Percentiles rank a stretch among this genome's conserved stretches.
These are phyloP conservation scores for Neoboletus magnificus DNA, from an alignment of 768 basidiomycete species.

Conservation along the genomic window DNA sequence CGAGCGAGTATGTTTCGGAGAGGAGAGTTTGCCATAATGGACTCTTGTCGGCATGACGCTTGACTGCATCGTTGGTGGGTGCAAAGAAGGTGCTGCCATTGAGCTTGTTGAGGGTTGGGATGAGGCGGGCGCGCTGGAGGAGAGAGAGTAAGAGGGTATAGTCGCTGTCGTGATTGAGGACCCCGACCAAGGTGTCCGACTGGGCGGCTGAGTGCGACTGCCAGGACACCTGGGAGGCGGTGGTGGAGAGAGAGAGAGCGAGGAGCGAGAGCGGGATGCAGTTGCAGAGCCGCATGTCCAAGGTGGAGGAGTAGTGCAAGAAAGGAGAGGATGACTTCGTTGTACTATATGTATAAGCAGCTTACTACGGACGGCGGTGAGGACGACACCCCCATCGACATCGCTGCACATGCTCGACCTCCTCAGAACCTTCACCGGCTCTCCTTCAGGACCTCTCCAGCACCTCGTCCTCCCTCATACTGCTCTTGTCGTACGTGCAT, in stretches of 20 bases:
- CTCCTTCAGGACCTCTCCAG: conserved; percentile 53
- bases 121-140: conserved; percentile 79
- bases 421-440: conserved; percentile 43
- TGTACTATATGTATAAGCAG: conserved; percentile 5
- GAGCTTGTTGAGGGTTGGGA: conserved; percentile 89
- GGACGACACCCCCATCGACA: neutral
- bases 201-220: conserved; percentile 18
- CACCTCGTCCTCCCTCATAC: conserved; percentile 55
- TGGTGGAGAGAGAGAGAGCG: conserved; percentile 10
- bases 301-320: neutral
- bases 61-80: conserved; percentile 89
- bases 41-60: conserved; percentile 39
- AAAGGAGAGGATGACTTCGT: neutral
- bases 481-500: conserved; percentile 55
- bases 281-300: conserved; percentile 32
- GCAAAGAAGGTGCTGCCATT: conserved; percentile 86
- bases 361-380: neutral
- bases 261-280: conserved; percentile 37
- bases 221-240: conserved; percentile 25
- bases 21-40: conserved; percentile 32
- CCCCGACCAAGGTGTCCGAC: conserved; percentile 71
- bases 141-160: conserved; percentile 73
- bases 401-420: conserved; percentile 44
- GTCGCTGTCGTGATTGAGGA: conserved; percentile 70
- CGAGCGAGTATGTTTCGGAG: conserved; percentile 27